Evolutionary conservation across 805 yeast genomes (phyloP).

Genomic region (Yueomyces sp.): DNA sequence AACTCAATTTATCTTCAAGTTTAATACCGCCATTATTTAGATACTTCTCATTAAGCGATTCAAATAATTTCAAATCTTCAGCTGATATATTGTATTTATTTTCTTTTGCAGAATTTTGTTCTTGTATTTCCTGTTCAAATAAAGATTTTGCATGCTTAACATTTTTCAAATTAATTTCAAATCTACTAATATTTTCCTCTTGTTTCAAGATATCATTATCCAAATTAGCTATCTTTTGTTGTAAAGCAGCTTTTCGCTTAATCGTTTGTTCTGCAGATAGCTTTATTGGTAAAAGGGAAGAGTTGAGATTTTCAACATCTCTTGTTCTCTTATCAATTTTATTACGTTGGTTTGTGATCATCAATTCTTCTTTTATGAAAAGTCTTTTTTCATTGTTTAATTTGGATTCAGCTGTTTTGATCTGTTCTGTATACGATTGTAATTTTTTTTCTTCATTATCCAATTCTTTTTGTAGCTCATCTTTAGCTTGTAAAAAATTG

Average conservation of each 20-base stretch:
- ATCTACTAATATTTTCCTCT: conserved; percentile 26
- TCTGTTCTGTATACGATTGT: conserved; percentile 22
- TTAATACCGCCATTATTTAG: conserved; percentile 50
- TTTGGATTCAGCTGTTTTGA: conserved; percentile 25
- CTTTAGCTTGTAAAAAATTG: conserved; percentile 36
- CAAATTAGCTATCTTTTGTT: conserved; percentile 37
- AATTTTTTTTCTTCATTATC: conserved; percentile 16
- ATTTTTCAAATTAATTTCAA: conserved; percentile 35
- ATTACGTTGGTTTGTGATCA: conserved; percentile 29
- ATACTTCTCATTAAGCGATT: conserved; percentile 40
- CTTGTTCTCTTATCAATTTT: conserved; percentile 25
- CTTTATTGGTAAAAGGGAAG: conserved; percentile 46
- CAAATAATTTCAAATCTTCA: conserved; percentile 45
- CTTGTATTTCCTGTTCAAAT: conserved; percentile 19
- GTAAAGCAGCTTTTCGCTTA: conserved; percentile 34
- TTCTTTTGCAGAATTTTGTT: conserved; percentile 13
- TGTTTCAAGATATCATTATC: conserved; percentile 42
- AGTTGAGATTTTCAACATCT: conserved; percentile 29
- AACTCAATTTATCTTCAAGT: conserved; percentile 35
- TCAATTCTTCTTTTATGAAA: conserved; percentile 34
- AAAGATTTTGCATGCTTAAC: conserved; percentile 28
- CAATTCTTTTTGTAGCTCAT: conserved; percentile 13
- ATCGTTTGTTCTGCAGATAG: conserved; percentile 38
- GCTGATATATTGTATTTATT: conserved; percentile 29
- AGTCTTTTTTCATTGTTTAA: conserved; percentile 28